Conservation (phyloP, 2,329 filamentous ascomycete species). For the Aspergillus sp. region DNA sequence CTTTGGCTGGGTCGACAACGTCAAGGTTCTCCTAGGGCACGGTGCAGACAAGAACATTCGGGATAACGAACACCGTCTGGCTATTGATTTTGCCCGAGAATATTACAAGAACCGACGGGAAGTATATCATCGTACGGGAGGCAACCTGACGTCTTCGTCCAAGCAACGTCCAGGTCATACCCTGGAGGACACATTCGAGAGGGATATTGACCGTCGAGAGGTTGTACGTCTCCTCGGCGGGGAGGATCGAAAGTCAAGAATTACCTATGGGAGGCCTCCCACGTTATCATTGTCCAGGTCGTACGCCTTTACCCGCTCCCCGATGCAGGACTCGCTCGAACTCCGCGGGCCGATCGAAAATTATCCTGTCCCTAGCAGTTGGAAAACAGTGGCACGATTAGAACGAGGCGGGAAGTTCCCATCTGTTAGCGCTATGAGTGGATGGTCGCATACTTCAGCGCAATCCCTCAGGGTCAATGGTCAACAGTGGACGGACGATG, state of each 20-base stretch:
- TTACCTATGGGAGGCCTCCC: conserved; percentile 7
- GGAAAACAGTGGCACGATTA: conserved; percentile 10
- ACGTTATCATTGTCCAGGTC: background rate
- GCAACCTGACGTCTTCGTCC: no score
- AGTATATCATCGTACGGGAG: no score
- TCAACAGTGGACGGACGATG: conserved; percentile 11
- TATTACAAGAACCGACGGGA: no score
- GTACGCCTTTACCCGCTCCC: background rate
- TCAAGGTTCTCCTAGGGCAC: conserved; percentile 12
- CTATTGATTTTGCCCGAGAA: no score
- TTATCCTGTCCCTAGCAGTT: background rate
- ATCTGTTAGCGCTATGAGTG: conserved; percentile 6
- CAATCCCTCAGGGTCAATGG: conserved; percentile 6
- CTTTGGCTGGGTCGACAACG: conserved; percentile 8
- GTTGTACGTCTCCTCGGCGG: no score
- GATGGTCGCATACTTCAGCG: conserved; percentile 1
- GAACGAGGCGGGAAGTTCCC: conserved; percentile 5
- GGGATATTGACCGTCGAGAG: no score
- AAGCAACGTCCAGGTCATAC: no score
- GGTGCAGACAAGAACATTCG: background rate
- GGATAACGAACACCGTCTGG: no score
- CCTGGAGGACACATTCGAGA: no score
- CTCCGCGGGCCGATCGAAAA: background rate
- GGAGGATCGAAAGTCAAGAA: background rate
- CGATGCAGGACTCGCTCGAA: no score